phyloP scores from a whole-genome alignment of 371 early-diverging fungal species.

The Mucor racemosus region DNA sequence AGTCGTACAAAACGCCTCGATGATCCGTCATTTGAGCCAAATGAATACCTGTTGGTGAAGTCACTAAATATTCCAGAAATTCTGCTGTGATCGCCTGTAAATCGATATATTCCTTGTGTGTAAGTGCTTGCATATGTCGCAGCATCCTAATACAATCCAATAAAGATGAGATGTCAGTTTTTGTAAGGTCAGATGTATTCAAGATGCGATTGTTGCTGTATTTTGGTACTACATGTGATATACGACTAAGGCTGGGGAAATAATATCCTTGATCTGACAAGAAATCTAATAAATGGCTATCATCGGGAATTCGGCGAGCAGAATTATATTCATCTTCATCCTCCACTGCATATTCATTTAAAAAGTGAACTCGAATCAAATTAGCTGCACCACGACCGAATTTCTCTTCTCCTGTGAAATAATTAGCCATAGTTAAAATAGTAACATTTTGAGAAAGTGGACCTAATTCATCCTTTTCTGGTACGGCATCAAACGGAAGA shows the following conservation, averaged over 20 bases:
- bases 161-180: constrained; percentile 55
- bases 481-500: constrained; percentile 24
- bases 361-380: constrained; percentile 61
- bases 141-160: constrained; percentile 64
- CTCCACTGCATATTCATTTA: constrained; percentile 59
- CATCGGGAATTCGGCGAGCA: constrained; percentile 55
- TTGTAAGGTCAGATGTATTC: constrained; percentile 48
- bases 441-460: constrained; percentile 64
- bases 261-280: constrained; percentile 69
- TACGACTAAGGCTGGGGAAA: constrained; percentile 62
- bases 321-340: constrained; percentile 55
- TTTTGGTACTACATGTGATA: constrained; percentile 60
- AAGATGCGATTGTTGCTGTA: constrained; percentile 44
- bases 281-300: constrained; percentile 60
- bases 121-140: constrained; percentile 57
- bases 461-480: constrained; percentile 39
- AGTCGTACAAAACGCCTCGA: constrained; percentile 66
- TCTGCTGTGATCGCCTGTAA: constrained; percentile 59
- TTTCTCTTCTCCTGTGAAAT: constrained; percentile 61
- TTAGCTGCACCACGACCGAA: constrained; percentile 69
- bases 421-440: constrained; percentile 62
- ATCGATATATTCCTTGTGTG: constrained; percentile 70
- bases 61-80: constrained; percentile 63
- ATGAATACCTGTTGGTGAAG: constrained; percentile 64
- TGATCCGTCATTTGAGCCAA: constrained; percentile 68